These are phyloP conservation scores for Citrus sp. DNA, from an alignment of 345 rosid genomes.

Conservation along the genomic window DNA sequence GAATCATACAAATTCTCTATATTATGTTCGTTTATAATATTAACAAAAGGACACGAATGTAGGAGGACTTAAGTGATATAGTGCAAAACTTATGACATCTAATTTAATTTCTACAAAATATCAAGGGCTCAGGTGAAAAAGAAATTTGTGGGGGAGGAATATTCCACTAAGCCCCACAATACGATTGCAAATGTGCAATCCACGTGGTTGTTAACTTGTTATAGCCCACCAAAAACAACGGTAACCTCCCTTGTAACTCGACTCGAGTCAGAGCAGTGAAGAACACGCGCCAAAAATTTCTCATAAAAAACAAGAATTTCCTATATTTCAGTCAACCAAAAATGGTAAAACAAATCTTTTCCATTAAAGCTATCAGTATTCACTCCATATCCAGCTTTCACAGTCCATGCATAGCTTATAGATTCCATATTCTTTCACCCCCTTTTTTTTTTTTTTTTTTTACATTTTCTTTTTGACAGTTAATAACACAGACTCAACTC, in stretches of 20 bases:
- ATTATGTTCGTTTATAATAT: too few species aligned
- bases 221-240: neutral
- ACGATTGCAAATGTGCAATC: neutral
- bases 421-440: constrained; percentile 32
- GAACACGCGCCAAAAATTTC: neutral
- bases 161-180: neutral
- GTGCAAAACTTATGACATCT: too few species aligned
- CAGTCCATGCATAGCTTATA: constrained; percentile 13
- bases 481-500: neutral
- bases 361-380: constrained; percentile 8
- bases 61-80: too few species aligned
- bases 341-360: constrained; percentile 21
- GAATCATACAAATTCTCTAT: too few species aligned
- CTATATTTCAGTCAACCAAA: neutral
- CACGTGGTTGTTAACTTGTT: neutral
- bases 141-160: neutral
- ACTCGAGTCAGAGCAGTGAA: neutral
- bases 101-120: too few species aligned
- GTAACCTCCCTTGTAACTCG: neutral
- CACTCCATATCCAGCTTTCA: constrained; percentile 23
- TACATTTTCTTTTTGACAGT: constrained; percentile 2
- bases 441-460: too few species aligned
- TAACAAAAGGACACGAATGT: too few species aligned
- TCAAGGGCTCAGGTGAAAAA: too few species aligned
- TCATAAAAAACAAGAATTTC: neutral